A percentile compares a stretch with the other conserved stretches of the same genome.
Conservation (phyloP, 2,329 filamentous ascomycete genomes). For the Fusarium sulawesiense region DNA sequence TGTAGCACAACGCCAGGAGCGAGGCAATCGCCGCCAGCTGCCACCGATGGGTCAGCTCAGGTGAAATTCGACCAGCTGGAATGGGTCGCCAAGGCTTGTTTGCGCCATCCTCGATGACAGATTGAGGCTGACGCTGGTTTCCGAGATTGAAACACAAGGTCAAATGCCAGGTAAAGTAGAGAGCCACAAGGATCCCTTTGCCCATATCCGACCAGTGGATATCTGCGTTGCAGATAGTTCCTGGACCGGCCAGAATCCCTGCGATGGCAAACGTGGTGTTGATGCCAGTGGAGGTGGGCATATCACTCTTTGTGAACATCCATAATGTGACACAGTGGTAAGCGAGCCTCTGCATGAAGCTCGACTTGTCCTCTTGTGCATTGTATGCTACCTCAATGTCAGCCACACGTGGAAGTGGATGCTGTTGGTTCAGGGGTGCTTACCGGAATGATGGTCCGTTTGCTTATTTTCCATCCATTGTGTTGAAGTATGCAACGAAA, state of each 20-base stretch:
- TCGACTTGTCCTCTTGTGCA: constrained; percentile 5
- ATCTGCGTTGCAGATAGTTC: constrained; percentile 23
- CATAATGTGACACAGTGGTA: constrained; percentile 32
- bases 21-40: constrained; percentile 44
- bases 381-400: constrained; percentile 19
- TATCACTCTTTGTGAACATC: constrained; percentile 38
- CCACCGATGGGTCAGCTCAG: constrained; percentile 37
- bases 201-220: constrained; percentile 28
- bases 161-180: constrained; percentile 40
- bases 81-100: constrained; percentile 56
- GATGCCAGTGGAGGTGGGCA: constrained; percentile 36
- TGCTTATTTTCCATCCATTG: not conserved
- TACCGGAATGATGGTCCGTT: constrained; percentile 29
- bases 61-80: constrained; percentile 45
- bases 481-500: not conserved
- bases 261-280: constrained; percentile 35
- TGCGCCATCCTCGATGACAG: constrained; percentile 52
- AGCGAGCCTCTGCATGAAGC: constrained; percentile 18
- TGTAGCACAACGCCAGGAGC: constrained; percentile 32
- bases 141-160: constrained; percentile 50
- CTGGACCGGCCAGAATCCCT: constrained; percentile 32
- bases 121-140: constrained; percentile 52
- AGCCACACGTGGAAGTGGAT: constrained; percentile 15
- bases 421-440: constrained; percentile 16
- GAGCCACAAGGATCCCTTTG: constrained; percentile 32